These are phyloP conservation scores for Fusarium sp. DNA, from an alignment of 2,329 filamentous ascomycete species.

Conservation along the genomic window DNA sequence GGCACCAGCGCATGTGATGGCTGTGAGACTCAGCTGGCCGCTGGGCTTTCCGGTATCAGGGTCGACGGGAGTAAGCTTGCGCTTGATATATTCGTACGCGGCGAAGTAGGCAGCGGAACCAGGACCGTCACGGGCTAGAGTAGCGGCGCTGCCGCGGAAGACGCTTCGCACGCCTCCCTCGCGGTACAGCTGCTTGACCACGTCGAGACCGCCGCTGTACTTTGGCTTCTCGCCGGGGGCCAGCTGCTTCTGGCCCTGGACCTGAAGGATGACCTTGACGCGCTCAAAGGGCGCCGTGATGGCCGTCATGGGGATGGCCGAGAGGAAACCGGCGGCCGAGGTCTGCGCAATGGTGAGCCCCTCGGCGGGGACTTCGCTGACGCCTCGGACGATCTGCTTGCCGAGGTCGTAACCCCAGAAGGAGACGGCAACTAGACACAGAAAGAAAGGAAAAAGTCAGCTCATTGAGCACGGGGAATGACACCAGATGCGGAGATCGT, in stretches of 20 bases:
- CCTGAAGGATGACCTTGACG: slow-evolving; percentile 97
- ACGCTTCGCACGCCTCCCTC: slow-evolving; percentile 92
- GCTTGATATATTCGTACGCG: slow-evolving; percentile 96
- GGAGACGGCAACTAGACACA: slow-evolving; percentile 67
- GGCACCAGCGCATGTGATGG: slow-evolving; percentile 87
- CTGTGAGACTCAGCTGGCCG: slow-evolving; percentile 82
- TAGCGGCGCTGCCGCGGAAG: slow-evolving; percentile 91
- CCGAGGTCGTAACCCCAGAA: slow-evolving; percentile 95
- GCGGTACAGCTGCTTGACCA: slow-evolving; percentile 91
- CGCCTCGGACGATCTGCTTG: slow-evolving; percentile 82
- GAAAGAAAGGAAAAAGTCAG: not conserved
- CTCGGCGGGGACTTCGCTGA: slow-evolving; percentile 72
- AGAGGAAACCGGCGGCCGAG: slow-evolving; percentile 95
- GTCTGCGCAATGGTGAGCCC: slow-evolving; percentile 88
- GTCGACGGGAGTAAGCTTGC: slow-evolving; percentile 84
- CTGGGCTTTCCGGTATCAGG: slow-evolving; percentile 75
- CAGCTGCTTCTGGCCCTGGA: slow-evolving; percentile 92
- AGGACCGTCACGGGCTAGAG: slow-evolving; percentile 91
- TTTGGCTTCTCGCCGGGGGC: slow-evolving; percentile 91
- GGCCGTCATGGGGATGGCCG: slow-evolving; percentile 94
- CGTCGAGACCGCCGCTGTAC: slow-evolving; percentile 88
- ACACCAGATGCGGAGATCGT: not conserved
- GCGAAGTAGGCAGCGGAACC: slow-evolving; percentile 97
- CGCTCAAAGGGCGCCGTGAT: slow-evolving; percentile 99
- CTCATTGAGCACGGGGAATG: not conserved